Base-by-base conservation (phyloP, 345 rosid species). In the Raphanus raphanistrum region DNA sequence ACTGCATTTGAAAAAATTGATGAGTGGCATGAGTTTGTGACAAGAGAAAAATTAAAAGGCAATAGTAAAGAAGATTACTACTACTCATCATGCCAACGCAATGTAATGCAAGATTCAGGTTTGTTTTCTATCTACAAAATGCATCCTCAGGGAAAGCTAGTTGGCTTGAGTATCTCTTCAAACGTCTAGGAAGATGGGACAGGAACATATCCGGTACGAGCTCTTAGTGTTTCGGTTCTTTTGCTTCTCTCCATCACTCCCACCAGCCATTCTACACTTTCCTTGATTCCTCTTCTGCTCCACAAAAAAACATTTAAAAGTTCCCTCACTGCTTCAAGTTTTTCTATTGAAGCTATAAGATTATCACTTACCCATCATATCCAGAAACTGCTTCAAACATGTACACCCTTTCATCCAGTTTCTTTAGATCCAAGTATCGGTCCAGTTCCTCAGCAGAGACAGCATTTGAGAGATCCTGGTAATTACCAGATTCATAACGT, bases 241-340 rank as follows among this genome's bases (percentile, higher is more conserved):
- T 90, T 96, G 93, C 98, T 92, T 84, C 92, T 88, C 82, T 90
- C 96, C 98, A 96, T 96, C 76, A 89, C 98, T 26, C 86, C 92
- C 12, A 91, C 89, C 29, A 96, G 86, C 98, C 99, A 91, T 73
- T 91, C 97, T 15, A 91, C 84, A 66, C 98, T 83, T 77, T 85
- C 96, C 79, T 90, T 96, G 38, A 94, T 92, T 62, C 98, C 98
- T 79, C 84, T 71, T 79, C 98, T 94, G 90, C 86, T 74, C 16
- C 7, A n/a, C 13, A 26, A 17, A 55, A 25, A 50, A 50, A 4
- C 21, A 50, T 50, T 50, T 50, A n/a, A n/a, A 50, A 50, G 8
- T n/a, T 5, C 8, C 0, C 8, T 50, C 55, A 50, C 55, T 50
- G 55, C 55, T 63, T 33, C 21, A 21, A 58, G 32, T 66, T 43